phyloP scores from a whole-genome alignment of 176 grass and related monocot species.

The Lolium rigidum region DNA sequence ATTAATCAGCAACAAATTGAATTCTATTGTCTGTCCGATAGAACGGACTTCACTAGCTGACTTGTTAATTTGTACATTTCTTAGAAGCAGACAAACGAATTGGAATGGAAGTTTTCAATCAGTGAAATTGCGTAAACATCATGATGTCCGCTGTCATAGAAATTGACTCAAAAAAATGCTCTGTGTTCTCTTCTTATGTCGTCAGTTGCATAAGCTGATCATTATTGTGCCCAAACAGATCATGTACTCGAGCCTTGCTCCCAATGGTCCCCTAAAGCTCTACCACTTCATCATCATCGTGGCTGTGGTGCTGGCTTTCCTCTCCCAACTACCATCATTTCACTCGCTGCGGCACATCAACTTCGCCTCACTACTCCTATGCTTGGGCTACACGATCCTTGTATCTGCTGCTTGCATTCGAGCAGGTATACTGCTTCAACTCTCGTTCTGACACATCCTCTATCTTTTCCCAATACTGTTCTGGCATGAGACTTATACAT shows the following conservation, averaged over 20 bases:
- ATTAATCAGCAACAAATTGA: background rate
- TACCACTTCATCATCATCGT: conserved; percentile 96
- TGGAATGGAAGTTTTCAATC: too few species aligned
- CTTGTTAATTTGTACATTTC: background rate
- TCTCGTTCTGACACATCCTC: conserved; percentile 27
- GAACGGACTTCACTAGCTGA: background rate
- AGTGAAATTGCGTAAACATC: too few species aligned
- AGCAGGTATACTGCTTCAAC: conserved; percentile 61
- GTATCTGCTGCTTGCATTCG: conserved; percentile 76
- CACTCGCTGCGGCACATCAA: conserved; percentile 96
- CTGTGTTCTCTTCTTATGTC: conserved; percentile 30
- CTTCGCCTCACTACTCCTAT: conserved; percentile 76
- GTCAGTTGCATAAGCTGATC: conserved; percentile 24
- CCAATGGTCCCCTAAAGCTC: conserved; percentile 76
- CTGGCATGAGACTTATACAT: background rate
- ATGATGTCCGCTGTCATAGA: too few species aligned
- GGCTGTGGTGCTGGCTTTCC: conserved; percentile 71
- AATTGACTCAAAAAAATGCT: background rate
- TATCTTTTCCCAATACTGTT: conserved; percentile 9
- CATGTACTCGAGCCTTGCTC: conserved; percentile 79
- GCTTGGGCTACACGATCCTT: conserved; percentile 79
- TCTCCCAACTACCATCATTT: conserved; percentile 93
- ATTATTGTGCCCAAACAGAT: conserved; percentile 60
- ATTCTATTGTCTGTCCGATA: background rate
- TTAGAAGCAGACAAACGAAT: too few species aligned